Base-by-base conservation (phyloP, 2,329 filamentous ascomycete species). In the Botrytis galanthina region DNA sequence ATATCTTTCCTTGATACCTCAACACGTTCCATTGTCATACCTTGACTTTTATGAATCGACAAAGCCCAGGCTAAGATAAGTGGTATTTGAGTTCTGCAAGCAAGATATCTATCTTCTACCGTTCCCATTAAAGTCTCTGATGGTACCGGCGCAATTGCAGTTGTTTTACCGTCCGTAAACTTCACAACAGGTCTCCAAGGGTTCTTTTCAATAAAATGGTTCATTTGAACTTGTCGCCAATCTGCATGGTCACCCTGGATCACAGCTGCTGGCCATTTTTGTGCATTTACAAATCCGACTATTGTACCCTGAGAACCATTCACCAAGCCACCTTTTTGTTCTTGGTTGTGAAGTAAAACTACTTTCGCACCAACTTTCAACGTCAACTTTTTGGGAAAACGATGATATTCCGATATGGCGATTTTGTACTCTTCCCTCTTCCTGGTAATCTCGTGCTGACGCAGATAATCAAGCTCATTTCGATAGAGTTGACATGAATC, bases 21-120 rank as follows among this genome's bases (percentile, higher is more conserved):
- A 3, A 80, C 76, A 68, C 75, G 73, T 6, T 79, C 70, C 9
- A 80, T 66, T 0, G 95, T 98, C 82, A 98, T 95, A 1, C 95
- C 95, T 81, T 98, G 95, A 0, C 95, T 95, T 83, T 98, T 98
- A 85, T 99, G 96, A 73, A 99, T 98, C 1, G 94, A 97, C 46
- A 98, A 84, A 1, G 96, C 95, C 96, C 96, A 98, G 0, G 95
- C 95, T 35, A 98, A 86, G 72, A 97, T 97, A 66, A 98, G 86
- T 0, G 96, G 96, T 8, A 89, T 83, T 74, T 89, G 87, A 7
- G 77, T 79, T 35, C 82, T 62, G 32, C 73, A 76, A 3, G 76
- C 74, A 1, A 77, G 46, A 64, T 78, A 79, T 32, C 74, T 72
- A 32, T 74, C 73, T 4, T 57, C 18, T 8, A 66, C 70, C 1